Evolutionary conservation across 306 rosid genomes (phyloP), one percentile per base, ranked within the genome.

Genomic region (Inga oerstediana): DNA sequence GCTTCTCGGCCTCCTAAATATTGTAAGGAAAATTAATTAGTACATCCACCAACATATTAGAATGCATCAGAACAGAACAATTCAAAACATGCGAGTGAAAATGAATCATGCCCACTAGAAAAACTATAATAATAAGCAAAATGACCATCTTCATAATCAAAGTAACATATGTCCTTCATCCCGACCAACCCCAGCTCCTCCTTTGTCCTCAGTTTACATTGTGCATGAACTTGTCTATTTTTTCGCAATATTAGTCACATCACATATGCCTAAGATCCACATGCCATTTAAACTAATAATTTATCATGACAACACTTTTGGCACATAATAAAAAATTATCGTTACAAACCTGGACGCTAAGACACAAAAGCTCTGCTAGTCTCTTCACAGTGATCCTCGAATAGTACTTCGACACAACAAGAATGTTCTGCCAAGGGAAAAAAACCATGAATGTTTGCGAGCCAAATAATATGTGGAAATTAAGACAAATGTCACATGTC

Each of bases 1-100:
- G 97, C 86, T 91, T 96, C 95, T 96, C 98, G 20, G 97, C 97
- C 76, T 96, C 99, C 99, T 96, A 86, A 72, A 78, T 65, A 76
- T 44, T 45, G 46, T 32, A 12, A 51, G 24, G 13, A 44, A 30
- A 65, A 76, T 75, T 41, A 56, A 75, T 68, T 24, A 82, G 72
- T 19, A 64, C 44, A 44, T 20, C 62, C 82, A 62, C 35, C 5
- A 66, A 66, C 35, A 30, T 30, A 69, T 22, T 48, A 14, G 44
- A 65, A 81, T 1, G 35, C 35, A 17, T 45, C 32, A 13, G 22
- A 44, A 45, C 32, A 13, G 22, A 44, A 45, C 75, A 44, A 3
- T n/a, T 46, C 16, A 82, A n/a, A 45, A 73, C 43, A 52, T n/a
- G 59, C 69, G 59, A 82, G 62, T 61, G 52, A 70, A 70, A 70